Evolutionary conservation across 2,329 filamentous ascomycete genomes (phyloP).

Genomic region (Aplosporella prunicola): DNA sequence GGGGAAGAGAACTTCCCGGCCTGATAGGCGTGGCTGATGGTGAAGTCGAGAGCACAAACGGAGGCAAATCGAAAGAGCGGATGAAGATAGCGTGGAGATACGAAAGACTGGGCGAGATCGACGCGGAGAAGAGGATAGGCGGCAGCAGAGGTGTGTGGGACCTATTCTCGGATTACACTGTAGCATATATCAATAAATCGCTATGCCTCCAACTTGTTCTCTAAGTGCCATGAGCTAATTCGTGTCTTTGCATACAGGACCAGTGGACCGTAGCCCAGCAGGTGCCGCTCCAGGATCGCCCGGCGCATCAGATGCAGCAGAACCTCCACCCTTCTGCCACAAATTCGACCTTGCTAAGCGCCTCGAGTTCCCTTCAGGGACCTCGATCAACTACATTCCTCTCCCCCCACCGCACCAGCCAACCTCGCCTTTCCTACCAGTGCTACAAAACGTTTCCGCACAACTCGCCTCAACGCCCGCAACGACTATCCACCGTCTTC

Average conservation of each 20-base stretch:
- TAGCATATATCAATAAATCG: slow-evolving; percentile 11
- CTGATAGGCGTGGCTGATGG: slow-evolving; percentile 44
- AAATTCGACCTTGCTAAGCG: slow-evolving; percentile 45
- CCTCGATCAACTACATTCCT: slow-evolving; percentile 38
- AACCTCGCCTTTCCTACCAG: slow-evolving; percentile 46
- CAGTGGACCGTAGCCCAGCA: slow-evolving; percentile 4
- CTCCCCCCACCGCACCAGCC: slow-evolving; percentile 56
- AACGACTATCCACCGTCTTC: slow-evolving; percentile 62
- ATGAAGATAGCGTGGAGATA: slow-evolving; percentile 99
- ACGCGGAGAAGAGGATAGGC: slow-evolving; percentile 35
- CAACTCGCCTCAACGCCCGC: slow-evolving; percentile 41
- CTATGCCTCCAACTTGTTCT: background rate
- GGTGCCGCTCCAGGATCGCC: background rate
- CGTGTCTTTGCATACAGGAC: slow-evolving; percentile 1
- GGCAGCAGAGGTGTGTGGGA: slow-evolving; percentile 51
- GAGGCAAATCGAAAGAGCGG: slow-evolving; percentile 48
- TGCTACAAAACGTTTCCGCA: slow-evolving; percentile 55
- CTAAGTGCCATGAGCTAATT: slow-evolving; percentile 12
- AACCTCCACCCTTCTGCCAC: slow-evolving; percentile 37
- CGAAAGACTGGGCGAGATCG: slow-evolving; percentile 68
- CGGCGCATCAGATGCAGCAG: slow-evolving; percentile 13
- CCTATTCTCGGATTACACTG: slow-evolving; percentile 3
- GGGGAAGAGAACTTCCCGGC: slow-evolving; percentile 77
- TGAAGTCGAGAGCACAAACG: slow-evolving; percentile 27
- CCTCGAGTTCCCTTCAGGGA: slow-evolving; percentile 31